Evolutionary conservation across 495 filamentous ascomycete genomes (phyloP), one percentile per base, ranked within the genome.

Genomic region (Lasiosphaeriaceae sp.): DNA sequence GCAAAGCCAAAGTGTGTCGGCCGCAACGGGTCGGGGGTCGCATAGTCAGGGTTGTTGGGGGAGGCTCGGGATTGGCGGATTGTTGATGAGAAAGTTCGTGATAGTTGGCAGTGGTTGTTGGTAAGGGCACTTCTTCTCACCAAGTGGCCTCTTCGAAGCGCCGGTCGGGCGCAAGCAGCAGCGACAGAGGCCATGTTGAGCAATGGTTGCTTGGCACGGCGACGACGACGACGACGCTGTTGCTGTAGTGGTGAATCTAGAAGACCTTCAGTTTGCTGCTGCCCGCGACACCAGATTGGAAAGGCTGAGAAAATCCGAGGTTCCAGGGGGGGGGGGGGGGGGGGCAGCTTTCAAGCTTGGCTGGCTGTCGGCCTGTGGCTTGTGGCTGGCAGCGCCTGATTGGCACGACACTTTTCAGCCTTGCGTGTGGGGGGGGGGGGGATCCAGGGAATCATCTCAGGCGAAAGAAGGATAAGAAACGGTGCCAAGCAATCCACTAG

Each of bases 1-100:
- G 90, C 84, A 71, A 92, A 98, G 29, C 94, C 94, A 67, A 98
- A 98, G 74, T 97, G 91, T 31, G 94, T 98, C 53, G 88, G 90
- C 64, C 78, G 72, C 17, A 84, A 79, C 55, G 81, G 71, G 60
- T 64, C 77, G 64, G 68, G 66, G 50, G 74, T 63, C 64, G 67
- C 66, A 63, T 69, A 65, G 37, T 65, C 60, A 57, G 66, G 60
- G 14, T 47, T 57, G 24, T 58, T 16, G 6, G 62, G 49, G 23
- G 52, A 47, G 21, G 52, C 64, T 24, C 55, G 26, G 59, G 34
- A 19, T 17, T 55, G 54, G 23, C 54, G 43, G 51, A 60, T 19
- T 20, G 66, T 50, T 4, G 63, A 63, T 12, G 66, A 67, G 47
- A 67, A 60, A 12, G 55, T 19, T 41, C 56, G 56, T 56, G 52